A percentile compares a stretch with the other conserved stretches of the same genome.
phyloP scores from a whole-genome alignment of 1,284 basidiomycete genomes.

The Termitomyces sp. region DNA sequence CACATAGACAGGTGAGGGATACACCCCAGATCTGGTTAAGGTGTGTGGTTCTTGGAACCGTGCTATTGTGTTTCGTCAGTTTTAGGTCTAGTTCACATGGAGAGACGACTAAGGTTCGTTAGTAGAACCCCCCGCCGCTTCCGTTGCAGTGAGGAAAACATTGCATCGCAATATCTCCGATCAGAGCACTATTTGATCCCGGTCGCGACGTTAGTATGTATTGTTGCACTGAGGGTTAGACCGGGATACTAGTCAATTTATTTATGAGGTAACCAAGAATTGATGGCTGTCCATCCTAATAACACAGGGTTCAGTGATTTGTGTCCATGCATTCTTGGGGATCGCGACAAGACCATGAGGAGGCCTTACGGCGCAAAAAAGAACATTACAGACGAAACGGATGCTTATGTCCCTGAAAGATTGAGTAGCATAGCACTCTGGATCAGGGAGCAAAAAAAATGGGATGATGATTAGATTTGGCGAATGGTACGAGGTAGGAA shows the following conservation, averaged over 20 bases:
- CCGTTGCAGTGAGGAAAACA: no score
- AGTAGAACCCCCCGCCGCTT: no score
- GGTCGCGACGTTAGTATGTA: no score
- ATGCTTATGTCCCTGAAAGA: neutral
- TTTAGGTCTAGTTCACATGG: no score
- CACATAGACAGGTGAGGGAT: no score
- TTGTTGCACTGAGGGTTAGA: neutral
- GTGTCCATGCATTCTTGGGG: neutral
- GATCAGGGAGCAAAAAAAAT: neutral
- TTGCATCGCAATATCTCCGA: no score
- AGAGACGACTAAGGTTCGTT: no score
- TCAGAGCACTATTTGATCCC: no score
- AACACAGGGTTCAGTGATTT: neutral
- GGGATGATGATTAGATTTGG: neutral
- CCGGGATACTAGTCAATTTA: neutral
- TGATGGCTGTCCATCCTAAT: neutral
- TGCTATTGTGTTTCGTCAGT: no score
- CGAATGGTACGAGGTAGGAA: constrained; percentile 16
- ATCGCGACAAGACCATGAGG: neutral
- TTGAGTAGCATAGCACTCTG: no score
- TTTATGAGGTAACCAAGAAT: neutral
- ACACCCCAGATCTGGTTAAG: no score
- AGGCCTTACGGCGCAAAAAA: neutral
- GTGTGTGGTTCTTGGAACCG: no score
- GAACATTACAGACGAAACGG: neutral